Evolutionary conservation across 768 basidiomycete species (phyloP).

Genomic region (Hemileccinum rubropunctum): DNA sequence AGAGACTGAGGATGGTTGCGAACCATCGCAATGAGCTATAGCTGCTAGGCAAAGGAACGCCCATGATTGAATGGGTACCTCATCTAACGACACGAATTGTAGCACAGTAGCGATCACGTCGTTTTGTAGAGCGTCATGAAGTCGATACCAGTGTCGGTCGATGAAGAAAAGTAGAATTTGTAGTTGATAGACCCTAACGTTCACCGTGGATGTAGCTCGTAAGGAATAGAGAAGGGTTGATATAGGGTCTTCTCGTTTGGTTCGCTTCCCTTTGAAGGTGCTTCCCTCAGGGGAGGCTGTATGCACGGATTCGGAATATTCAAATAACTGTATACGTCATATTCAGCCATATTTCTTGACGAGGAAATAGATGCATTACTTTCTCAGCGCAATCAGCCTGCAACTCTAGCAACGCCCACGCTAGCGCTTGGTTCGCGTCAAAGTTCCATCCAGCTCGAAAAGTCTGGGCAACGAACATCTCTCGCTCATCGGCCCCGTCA

Average conservation of each 20-base stretch:
- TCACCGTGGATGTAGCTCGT: slow-evolving; percentile 29
- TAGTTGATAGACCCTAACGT: slow-evolving; percentile 49
- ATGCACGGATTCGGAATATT: slow-evolving; percentile 55
- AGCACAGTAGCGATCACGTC: slow-evolving; percentile 55
- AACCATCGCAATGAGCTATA: slow-evolving; percentile 53
- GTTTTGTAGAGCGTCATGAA: slow-evolving; percentile 58
- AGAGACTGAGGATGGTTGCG: slow-evolving; percentile 1
- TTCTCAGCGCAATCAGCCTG: slow-evolving; percentile 75
- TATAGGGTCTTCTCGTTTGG: slow-evolving; percentile 59
- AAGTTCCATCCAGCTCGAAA: slow-evolving; percentile 78
- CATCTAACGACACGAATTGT: slow-evolving; percentile 62
- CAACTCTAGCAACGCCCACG: slow-evolving; percentile 78
- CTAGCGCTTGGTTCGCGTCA: slow-evolving; percentile 60
- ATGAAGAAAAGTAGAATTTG: slow-evolving; percentile 86
- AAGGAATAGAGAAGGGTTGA: slow-evolving; percentile 51
- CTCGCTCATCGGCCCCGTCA: slow-evolving; percentile 20
- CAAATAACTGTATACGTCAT: slow-evolving; percentile 48
- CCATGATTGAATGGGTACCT: slow-evolving; percentile 75
- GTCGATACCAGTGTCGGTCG: slow-evolving; percentile 66
- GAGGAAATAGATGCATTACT: slow-evolving; percentile 37
- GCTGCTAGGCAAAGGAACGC: slow-evolving; percentile 77
- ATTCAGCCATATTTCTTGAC: slow-evolving; percentile 3
- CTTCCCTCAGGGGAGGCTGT: slow-evolving; percentile 34
- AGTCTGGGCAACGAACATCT: slow-evolving; percentile 59
- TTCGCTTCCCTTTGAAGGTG: slow-evolving; percentile 45